Percentiles rank a stretch among this genome's conserved stretches.
phyloP scores from a whole-genome alignment of 768 basidiomycete genomes.

The Kwoniella shandongensis region DNA sequence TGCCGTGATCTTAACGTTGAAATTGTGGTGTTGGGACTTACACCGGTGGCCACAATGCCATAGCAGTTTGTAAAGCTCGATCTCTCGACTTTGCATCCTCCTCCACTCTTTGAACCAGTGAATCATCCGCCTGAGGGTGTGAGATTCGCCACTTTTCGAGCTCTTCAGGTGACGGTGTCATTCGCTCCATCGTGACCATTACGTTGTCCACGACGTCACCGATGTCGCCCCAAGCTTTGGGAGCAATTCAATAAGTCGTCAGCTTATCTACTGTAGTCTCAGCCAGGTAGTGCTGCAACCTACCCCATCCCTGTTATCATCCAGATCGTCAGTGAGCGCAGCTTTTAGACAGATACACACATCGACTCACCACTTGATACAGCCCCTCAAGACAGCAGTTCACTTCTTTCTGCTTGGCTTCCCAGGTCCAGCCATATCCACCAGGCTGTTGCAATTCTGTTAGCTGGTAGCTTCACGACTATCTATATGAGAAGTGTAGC shows the following conservation, averaged over 20 bases:
- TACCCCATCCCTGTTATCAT: constrained; percentile 32
- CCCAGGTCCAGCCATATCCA: constrained; percentile 42
- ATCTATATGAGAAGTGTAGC: neutral
- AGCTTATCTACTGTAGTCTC: neutral
- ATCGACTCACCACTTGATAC: constrained; percentile 35
- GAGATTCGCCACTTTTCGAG: constrained; percentile 7
- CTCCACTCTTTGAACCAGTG: neutral
- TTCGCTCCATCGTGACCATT: constrained; percentile 36
- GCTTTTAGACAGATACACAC: neutral
- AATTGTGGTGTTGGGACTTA: no score
- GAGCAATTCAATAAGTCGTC: neutral
- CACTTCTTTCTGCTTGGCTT: constrained; percentile 28
- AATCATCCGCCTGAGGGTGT: neutral
- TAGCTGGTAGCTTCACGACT: neutral
- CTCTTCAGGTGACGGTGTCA: constrained; percentile 26
- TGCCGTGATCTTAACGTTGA: no score
- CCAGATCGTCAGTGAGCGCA: neutral
- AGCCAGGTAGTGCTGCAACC: neutral
- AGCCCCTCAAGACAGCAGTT: constrained; percentile 28
- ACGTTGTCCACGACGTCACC: constrained; percentile 26
- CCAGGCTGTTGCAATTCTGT: constrained; percentile 21
- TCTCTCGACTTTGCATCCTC: constrained; percentile 1
- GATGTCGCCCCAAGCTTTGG: constrained; percentile 32
- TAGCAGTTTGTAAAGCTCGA: neutral
- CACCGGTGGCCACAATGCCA: constrained; percentile 25